phyloP scores from a whole-genome alignment of 1,284 basidiomycete genomes.

The Fomitiporia mediterranea region DNA sequence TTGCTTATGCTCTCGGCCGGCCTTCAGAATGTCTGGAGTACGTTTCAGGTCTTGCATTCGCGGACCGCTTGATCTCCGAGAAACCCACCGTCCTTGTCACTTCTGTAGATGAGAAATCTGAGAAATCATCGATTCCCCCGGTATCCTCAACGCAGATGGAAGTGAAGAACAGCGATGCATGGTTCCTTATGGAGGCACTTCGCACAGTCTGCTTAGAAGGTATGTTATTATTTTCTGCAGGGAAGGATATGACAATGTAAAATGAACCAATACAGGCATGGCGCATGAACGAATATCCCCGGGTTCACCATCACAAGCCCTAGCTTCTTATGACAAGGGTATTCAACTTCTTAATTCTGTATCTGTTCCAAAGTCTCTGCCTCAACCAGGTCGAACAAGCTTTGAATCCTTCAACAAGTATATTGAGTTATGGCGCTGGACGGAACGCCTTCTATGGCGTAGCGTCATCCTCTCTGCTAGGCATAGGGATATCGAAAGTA shows the following conservation, averaged over 20 bases:
- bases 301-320: slow-evolving; percentile 21
- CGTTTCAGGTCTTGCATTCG: slow-evolving; percentile 51
- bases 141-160: slow-evolving; percentile 38
- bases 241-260: neutral
- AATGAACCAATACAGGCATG: slow-evolving; percentile 24
- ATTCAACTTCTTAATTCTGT: slow-evolving; percentile 37
- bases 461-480: slow-evolving; percentile 54
- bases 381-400: slow-evolving; percentile 35
- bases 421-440: slow-evolving; percentile 77
- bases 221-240: slow-evolving; percentile 28
- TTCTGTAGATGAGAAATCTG: slow-evolving; percentile 36
- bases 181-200: slow-evolving; percentile 60
- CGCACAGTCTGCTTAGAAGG: slow-evolving; percentile 69
- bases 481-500: slow-evolving; percentile 37
- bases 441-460: slow-evolving; percentile 67
- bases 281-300: slow-evolving; percentile 26
- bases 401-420: slow-evolving; percentile 53
- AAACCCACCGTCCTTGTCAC: slow-evolving; percentile 41
- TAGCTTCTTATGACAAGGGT: slow-evolving; percentile 38
- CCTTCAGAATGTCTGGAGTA: slow-evolving; percentile 59
- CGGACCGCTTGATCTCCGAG: slow-evolving; percentile 41
- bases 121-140: slow-evolving; percentile 35
- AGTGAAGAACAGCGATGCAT: slow-evolving; percentile 57
- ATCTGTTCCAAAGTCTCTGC: slow-evolving; percentile 29
- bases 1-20: slow-evolving; percentile 68